These are phyloP conservation scores for Brasilioporus rufonigricans DNA, from an alignment of 768 basidiomycete species.

Conservation along the genomic window DNA sequence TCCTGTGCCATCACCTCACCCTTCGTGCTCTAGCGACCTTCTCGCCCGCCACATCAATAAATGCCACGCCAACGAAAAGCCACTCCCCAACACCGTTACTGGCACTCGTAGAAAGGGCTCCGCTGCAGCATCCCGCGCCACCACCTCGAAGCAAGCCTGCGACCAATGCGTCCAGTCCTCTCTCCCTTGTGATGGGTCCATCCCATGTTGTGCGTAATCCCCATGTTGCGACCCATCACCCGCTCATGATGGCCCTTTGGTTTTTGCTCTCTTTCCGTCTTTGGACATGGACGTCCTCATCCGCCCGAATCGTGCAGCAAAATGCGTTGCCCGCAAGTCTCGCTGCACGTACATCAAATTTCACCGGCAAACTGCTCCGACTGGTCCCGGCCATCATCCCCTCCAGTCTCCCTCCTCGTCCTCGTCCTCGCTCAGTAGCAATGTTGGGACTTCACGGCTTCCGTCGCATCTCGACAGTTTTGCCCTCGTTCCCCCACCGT, in stretches of 20 bases:
- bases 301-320: slow-evolving; percentile 42
- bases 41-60: slow-evolving; percentile 87
- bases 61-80: slow-evolving; percentile 79
- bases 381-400: slow-evolving; percentile 64
- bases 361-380: slow-evolving; percentile 77
- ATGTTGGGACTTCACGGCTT: slow-evolving; percentile 19
- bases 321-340: slow-evolving; percentile 68
- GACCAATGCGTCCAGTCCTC: slow-evolving; percentile 79
- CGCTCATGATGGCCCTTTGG: neutral
- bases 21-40: slow-evolving; percentile 55
- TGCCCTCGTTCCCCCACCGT: slow-evolving; percentile 39
- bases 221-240: neutral
- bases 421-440: slow-evolving; percentile 26
- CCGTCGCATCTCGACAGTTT: slow-evolving; percentile 41
- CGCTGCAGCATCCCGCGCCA: slow-evolving; percentile 64
- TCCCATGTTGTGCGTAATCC: slow-evolving; percentile 64
- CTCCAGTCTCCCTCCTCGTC: slow-evolving; percentile 35
- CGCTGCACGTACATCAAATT: slow-evolving; percentile 82
- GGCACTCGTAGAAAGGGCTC: slow-evolving; percentile 60
- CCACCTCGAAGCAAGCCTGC: slow-evolving; percentile 80
- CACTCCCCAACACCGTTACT: slow-evolving; percentile 32
- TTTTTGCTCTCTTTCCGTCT: neutral
- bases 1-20: slow-evolving; percentile 8
- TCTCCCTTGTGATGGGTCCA: slow-evolving; percentile 75
- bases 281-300: neutral